Conservation (phyloP, 2,329 filamentous ascomycete species). For the Malbranchea zuffiana region DNA sequence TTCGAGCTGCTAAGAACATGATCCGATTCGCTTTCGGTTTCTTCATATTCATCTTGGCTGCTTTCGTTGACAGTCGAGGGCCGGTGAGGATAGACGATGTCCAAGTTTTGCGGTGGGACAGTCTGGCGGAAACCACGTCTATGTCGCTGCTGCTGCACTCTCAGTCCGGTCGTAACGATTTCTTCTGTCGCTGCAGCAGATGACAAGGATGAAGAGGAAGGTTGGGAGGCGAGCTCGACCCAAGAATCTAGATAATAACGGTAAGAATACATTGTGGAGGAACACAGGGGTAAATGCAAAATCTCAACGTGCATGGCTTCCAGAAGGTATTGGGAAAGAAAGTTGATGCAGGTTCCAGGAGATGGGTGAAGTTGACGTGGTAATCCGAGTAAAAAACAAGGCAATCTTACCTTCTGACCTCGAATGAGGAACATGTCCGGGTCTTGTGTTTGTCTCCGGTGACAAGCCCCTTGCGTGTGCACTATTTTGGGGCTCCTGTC, state of each 20-base stretch:
- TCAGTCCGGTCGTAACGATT: conserved; percentile 79
- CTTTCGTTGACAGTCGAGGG: conserved; percentile 46
- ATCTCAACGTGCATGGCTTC: background rate
- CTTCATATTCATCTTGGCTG: conserved; percentile 89
- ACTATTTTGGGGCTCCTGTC: too few relatives aligned
- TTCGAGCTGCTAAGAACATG: conserved; percentile 54
- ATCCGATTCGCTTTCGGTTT: conserved; percentile 85
- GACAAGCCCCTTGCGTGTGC: too few relatives aligned
- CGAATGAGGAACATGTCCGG: conserved; percentile 27
- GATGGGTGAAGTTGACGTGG: background rate
- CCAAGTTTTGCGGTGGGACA: conserved; percentile 30
- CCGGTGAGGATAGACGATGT: conserved; percentile 32
- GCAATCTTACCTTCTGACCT: conserved; percentile 35
- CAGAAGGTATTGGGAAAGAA: background rate
- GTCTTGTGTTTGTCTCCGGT: conserved; percentile 25
- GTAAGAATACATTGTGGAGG: conserved; percentile 33
- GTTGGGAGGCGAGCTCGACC: conserved; percentile 87
- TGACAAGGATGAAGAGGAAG: conserved; percentile 85
- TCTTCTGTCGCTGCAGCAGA: conserved; percentile 63
- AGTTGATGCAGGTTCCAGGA: background rate
- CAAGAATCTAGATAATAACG: conserved; percentile 65
- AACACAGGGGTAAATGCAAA: conserved; percentile 1
- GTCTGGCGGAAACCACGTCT: conserved; percentile 31
- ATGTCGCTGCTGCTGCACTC: conserved; percentile 59
- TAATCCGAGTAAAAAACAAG: background rate